Evolutionary conservation across 176 grass and related monocot genomes (phyloP), one percentile per base, ranked within the genome.

Genomic region (Oryza punctata): DNA sequence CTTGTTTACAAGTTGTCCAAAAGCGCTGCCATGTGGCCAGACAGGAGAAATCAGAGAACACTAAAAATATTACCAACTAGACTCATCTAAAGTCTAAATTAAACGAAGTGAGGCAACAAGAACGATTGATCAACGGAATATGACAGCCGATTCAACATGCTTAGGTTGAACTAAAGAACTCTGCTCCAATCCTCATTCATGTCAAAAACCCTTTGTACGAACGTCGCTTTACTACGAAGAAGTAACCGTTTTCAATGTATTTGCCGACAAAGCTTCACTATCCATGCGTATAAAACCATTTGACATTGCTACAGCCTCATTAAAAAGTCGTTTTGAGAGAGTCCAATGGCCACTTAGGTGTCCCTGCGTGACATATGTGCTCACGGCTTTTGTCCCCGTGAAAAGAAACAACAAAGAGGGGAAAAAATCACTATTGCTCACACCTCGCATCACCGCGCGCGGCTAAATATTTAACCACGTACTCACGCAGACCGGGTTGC

Each of bases 241-340:
- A 5, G 21, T 26, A 9, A 26, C 46, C 35, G 19, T 11, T 30
- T 81, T 73, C 45, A 54, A 10, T 35, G 14, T 40, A 26, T 33
- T 69, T 80, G 21, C 76, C 63, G 70, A 79, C 77, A 9, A 3
- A 26, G 35, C 32, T 66, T 67, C 60, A 24, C 44, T 63, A 8
- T 84, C 82, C 61, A 2, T 49, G 14, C 23, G 32, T 72, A 82
- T 3, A 82, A 82, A 88, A 79, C 6, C 59, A 23, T 85, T 90
- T 82, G 88, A 86, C 60, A 47, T 61, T 0, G 6, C 14, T 1
- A 30, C 23, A 67, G 0, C 27, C 1, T n/a, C 74, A 23, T 40
- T 64, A 26, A 52, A 77, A 41, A 49, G 5, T 19, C 0, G 26
- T 4, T 33, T 12, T 25, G 26, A 19, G 35, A 9, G 8, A n/a